Evolutionary conservation across 2,329 filamentous ascomycete species (phyloP).

Genomic region (Leptographium radiaticola): DNA sequence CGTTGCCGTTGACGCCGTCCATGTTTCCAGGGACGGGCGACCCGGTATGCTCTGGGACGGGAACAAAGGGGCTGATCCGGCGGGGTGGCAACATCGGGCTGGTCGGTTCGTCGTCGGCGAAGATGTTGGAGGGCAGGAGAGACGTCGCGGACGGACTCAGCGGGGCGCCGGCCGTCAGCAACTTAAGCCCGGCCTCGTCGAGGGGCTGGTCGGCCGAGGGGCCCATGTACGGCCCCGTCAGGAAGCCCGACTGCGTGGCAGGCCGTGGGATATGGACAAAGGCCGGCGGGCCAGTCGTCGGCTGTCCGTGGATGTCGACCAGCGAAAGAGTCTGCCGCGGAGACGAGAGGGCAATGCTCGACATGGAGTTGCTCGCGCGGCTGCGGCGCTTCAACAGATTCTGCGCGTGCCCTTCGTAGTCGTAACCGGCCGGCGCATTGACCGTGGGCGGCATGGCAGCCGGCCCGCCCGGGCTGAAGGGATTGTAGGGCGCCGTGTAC

Average conservation of each 20-base stretch:
- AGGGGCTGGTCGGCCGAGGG: slow-evolving; percentile 30
- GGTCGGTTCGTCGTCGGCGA: slow-evolving; percentile 43
- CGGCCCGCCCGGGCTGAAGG: slow-evolving; percentile 19
- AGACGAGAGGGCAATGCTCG: slow-evolving; percentile 27
- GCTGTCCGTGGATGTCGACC: slow-evolving; percentile 18
- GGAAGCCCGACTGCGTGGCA: slow-evolving; percentile 32
- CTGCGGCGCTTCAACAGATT: slow-evolving; percentile 34
- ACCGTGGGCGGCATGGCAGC: neutral
- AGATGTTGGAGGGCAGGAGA: slow-evolving; percentile 55
- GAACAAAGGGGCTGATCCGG: slow-evolving; percentile 24
- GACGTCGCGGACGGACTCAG: slow-evolving; percentile 67
- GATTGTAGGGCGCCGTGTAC: slow-evolving; percentile 27
- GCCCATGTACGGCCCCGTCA: slow-evolving; percentile 39
- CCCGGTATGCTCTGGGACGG: slow-evolving; percentile 17
- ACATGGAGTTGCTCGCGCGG: slow-evolving; percentile 32
- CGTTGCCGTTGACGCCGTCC: neutral
- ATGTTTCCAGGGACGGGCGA: slow-evolving; percentile 17
- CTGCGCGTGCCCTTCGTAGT: slow-evolving; percentile 28
- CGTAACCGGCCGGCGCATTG: slow-evolving; percentile 23
- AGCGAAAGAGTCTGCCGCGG: slow-evolving; percentile 25
- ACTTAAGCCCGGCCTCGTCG: slow-evolving; percentile 50
- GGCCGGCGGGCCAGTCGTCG: slow-evolving; percentile 21
- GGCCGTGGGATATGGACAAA: slow-evolving; percentile 3
- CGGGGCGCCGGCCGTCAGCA: slow-evolving; percentile 50
- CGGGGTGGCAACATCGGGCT: slow-evolving; percentile 23